Evolutionary conservation across 1,139 yeast genomes (phyloP).

Genomic region (Zygoascus hellenicus): DNA sequence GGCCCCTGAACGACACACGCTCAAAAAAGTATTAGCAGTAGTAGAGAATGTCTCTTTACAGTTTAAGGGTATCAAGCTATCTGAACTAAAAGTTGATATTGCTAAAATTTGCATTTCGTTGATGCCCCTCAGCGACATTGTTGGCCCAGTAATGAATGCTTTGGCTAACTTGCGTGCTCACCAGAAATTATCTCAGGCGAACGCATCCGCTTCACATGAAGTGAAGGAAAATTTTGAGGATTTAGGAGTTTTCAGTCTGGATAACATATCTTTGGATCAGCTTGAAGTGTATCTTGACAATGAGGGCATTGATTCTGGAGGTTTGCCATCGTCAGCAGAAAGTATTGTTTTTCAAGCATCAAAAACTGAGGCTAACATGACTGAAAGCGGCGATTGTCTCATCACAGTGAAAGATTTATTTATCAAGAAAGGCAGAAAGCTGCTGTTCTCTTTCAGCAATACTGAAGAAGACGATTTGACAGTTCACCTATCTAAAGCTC

Average conservation of each 20-base stretch:
- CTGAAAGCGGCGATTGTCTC: neutral
- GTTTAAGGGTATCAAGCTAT: constrained; percentile 19
- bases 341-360: neutral
- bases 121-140: constrained; percentile 33
- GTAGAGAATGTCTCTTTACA: neutral
- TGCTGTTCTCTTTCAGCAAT: neutral
- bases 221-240: neutral
- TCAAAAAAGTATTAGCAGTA: constrained; percentile 7
- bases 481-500: constrained; percentile 7
- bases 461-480: constrained; percentile 15
- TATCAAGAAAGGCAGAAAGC: neutral
- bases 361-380: neutral
- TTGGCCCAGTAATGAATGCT: constrained; percentile 28
- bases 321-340: neutral
- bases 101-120: constrained; percentile 44
- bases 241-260: neutral
- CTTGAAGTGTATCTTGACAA: neutral
- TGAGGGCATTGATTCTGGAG: neutral
- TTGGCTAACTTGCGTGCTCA: constrained; percentile 12
- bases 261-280: neutral
- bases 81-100: constrained; percentile 43
- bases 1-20: constrained; percentile 4
- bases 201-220: neutral
- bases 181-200: neutral
- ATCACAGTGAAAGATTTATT: constrained; percentile 4